These are phyloP conservation scores for Cutaneotrichosporon sp. DNA, from an alignment of 1,284 basidiomycete genomes.

Conservation along the genomic window DNA sequence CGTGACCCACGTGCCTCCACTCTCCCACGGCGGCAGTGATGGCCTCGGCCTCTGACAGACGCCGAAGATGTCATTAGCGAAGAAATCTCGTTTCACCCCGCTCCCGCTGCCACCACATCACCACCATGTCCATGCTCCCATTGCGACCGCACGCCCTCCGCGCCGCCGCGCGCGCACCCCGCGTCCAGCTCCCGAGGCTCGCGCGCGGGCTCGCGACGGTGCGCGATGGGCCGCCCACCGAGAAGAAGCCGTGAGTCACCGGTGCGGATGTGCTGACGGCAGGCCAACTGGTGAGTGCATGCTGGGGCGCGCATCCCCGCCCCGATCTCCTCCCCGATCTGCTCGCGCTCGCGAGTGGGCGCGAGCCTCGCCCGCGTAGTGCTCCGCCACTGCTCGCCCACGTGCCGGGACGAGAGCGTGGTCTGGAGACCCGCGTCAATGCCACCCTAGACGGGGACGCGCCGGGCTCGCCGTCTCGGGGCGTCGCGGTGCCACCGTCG, in stretches of 20 bases:
- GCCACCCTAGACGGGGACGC: too few relatives aligned
- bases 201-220: slow-evolving; percentile 17
- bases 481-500: too few relatives aligned
- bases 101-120: neutral
- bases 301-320: too few relatives aligned
- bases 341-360: too few relatives aligned
- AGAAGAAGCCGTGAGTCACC: slow-evolving; percentile 14
- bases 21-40: neutral
- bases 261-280: neutral
- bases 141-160: neutral
- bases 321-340: too few relatives aligned
- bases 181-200: neutral
- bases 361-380: too few relatives aligned
- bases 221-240: slow-evolving; percentile 14
- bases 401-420: too few relatives aligned
- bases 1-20: neutral
- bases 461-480: too few relatives aligned
- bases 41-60: neutral
- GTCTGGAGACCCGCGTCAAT: too few relatives aligned
- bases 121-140: too few relatives aligned
- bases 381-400: too few relatives aligned
- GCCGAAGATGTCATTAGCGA: neutral
- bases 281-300: slow-evolving; percentile 21
- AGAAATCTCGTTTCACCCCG: neutral
- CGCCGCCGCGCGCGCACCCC: neutral